Evolutionary conservation across 306 rosid genomes (phyloP).

Genomic region (Crotalaria pallida): DNA sequence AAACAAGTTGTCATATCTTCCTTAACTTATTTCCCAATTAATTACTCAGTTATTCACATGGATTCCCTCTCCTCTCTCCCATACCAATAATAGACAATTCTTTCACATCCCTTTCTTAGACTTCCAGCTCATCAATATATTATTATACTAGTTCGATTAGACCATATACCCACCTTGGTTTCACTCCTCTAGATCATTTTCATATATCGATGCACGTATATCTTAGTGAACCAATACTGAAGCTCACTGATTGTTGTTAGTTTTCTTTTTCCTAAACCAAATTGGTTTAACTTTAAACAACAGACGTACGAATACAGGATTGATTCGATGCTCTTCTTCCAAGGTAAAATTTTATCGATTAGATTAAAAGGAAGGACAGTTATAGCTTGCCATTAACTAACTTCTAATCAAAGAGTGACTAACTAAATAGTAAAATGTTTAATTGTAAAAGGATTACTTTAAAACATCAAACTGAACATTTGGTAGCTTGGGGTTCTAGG

Average conservation of each 20-base stretch:
- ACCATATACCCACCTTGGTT: conserved; percentile 33
- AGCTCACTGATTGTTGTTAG: not conserved
- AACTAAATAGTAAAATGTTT: not conserved
- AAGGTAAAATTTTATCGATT: conserved; percentile 23
- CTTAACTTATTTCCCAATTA: conserved; percentile 23
- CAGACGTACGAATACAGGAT: conserved; percentile 12
- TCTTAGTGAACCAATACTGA: conserved; percentile 9
- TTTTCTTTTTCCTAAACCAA: conserved; percentile 10
- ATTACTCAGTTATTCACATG: conserved; percentile 50
- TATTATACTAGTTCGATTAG: conserved; percentile 24
- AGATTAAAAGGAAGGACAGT: conserved; percentile 1
- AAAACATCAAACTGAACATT: too few species aligned
- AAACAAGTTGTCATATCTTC: conserved; percentile 61
- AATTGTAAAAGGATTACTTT: not conserved
- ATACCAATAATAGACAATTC: conserved; percentile 27
- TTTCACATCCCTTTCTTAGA: conserved; percentile 37
- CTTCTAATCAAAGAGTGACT: not conserved
- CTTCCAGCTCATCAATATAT: conserved; percentile 33
- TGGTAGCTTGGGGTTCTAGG: too few species aligned
- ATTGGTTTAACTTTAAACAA: conserved; percentile 27
- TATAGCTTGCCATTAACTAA: not conserved
- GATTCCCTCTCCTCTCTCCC: conserved; percentile 39
- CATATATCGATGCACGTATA: conserved; percentile 20
- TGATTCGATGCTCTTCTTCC: conserved; percentile 23
- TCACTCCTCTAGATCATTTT: conserved; percentile 16